Percentiles rank a stretch among this genome's conserved stretches.
phyloP scores from a whole-genome alignment of 2,329 filamentous ascomycete species.

The Neophaeococcomyces aloes region DNA sequence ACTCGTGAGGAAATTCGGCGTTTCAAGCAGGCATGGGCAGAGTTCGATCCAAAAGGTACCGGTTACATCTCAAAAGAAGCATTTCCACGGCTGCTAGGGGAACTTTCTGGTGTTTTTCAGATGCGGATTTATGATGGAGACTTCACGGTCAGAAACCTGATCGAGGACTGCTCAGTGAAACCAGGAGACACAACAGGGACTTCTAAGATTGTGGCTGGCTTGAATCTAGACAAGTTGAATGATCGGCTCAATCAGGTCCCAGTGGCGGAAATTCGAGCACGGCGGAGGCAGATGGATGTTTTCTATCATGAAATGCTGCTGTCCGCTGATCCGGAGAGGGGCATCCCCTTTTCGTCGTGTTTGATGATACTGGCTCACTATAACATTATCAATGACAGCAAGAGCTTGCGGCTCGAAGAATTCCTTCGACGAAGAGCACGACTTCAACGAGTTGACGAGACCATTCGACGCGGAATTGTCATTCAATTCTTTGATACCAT shows the following conservation, averaged over 20 bases:
- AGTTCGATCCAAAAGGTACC: constrained; percentile 80
- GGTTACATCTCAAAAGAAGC: constrained; percentile 84
- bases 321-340: constrained; percentile 76
- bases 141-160: constrained; percentile 72
- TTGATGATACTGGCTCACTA: constrained; percentile 96
- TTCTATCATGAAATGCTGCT: constrained; percentile 97
- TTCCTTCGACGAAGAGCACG: constrained; percentile 83
- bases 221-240: constrained; percentile 70
- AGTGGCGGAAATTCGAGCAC: constrained; percentile 59
- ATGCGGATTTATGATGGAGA: constrained; percentile 94
- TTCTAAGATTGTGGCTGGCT: constrained; percentile 38
- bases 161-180: constrained; percentile 68
- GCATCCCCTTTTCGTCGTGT: constrained; percentile 83
- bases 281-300: constrained; percentile 73
- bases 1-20: constrained; percentile 88
- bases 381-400: constrained; percentile 96
- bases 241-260: constrained; percentile 63
- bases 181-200: constrained; percentile 37
- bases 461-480: constrained; percentile 79
- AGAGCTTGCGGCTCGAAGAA: constrained; percentile 87
- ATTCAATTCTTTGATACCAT: constrained; percentile 91
- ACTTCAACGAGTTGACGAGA: constrained; percentile 87
- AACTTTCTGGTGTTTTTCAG: constrained; percentile 89
- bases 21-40: constrained; percentile 98
- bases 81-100: constrained; percentile 78